Conservation (phyloP, 108 stramenopile species). For the Seminavis robusta region DNA sequence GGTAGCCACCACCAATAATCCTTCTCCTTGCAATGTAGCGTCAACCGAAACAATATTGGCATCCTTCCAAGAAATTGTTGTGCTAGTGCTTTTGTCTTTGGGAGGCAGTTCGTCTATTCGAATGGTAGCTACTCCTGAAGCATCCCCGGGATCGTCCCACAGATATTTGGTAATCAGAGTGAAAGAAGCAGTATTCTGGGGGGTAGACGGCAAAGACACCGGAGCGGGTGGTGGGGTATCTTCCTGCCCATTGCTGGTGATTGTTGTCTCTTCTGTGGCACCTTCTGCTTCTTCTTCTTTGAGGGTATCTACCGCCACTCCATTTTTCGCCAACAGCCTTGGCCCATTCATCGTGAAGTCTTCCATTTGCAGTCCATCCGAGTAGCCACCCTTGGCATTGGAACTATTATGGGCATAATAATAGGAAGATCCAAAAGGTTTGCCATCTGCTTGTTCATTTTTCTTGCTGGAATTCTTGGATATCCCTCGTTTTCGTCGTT, state of each 20-base stretch:
- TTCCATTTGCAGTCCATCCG: slow-evolving; percentile 74
- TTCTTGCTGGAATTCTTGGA: too few relatives aligned
- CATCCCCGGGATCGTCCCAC: slow-evolving; percentile 79
- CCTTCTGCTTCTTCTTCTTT: background rate
- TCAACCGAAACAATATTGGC: slow-evolving; percentile 29
- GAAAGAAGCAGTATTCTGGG: background rate
- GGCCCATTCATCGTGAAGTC: slow-evolving; percentile 85
- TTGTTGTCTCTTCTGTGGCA: slow-evolving; percentile 1
- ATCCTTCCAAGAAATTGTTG: slow-evolving; percentile 38
- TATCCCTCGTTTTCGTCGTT: slow-evolving; percentile 1
- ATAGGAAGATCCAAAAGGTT: slow-evolving; percentile 75
- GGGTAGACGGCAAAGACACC: too few relatives aligned
- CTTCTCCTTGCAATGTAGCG: slow-evolving; percentile 42
- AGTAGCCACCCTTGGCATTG: slow-evolving; percentile 70
- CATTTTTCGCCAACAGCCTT: slow-evolving; percentile 54
- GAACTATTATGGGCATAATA: slow-evolving; percentile 84
- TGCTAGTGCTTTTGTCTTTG: slow-evolving; percentile 8
- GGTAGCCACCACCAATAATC: slow-evolving; percentile 33
- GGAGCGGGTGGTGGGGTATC: too few relatives aligned
- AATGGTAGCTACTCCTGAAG: slow-evolving; percentile 60
- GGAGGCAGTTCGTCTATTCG: slow-evolving; percentile 69
- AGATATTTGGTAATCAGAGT: slow-evolving; percentile 55
- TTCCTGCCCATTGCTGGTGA: too few relatives aligned
- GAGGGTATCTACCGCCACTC: slow-evolving; percentile 31
- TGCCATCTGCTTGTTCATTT: too few relatives aligned